A percentile compares a stretch with the other conserved stretches of the same genome.
phyloP scores from a whole-genome alignment of 2,329 filamentous ascomycete species.

The Aureobasidium namibiae region DNA sequence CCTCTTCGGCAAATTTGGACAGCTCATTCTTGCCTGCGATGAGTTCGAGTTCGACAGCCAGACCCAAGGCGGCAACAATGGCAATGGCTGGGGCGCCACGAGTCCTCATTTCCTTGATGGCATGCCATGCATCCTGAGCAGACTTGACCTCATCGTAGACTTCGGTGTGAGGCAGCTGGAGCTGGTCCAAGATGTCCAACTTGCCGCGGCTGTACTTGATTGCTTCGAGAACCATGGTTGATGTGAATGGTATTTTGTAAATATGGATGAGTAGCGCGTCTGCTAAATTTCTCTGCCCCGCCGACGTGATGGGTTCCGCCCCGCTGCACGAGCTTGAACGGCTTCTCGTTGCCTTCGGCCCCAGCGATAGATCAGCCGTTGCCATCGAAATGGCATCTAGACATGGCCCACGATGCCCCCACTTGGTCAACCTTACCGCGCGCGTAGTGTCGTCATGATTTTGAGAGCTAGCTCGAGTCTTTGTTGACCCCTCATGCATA shows the following conservation, averaged over 20 bases:
- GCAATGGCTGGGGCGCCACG: slow-evolving; percentile 87
- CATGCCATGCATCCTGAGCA: slow-evolving; percentile 69
- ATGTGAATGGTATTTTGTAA: background rate
- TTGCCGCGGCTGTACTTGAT: slow-evolving; percentile 67
- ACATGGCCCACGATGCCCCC: background rate
- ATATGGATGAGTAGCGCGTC: background rate
- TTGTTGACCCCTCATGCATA: slow-evolving; percentile 7
- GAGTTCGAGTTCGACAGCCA: slow-evolving; percentile 73
- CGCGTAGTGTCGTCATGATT: background rate
- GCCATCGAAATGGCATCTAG: background rate
- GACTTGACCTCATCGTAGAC: slow-evolving; percentile 66
- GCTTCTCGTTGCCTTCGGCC: background rate
- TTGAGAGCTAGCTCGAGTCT: slow-evolving; percentile 6
- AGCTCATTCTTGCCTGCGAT: slow-evolving; percentile 33
- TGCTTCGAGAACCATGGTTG: slow-evolving; percentile 56
- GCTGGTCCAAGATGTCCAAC: slow-evolving; percentile 72
- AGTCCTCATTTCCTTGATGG: slow-evolving; percentile 73
- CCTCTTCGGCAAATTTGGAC: slow-evolving; percentile 49
- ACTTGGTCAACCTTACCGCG: background rate
- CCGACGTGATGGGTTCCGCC: background rate
- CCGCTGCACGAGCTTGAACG: background rate
- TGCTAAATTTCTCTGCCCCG: background rate
- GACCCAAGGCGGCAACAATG: slow-evolving; percentile 85
- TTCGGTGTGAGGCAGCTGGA: slow-evolving; percentile 72
- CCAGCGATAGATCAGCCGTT: background rate